Base-by-base conservation (phyloP, 2,329 filamentous ascomycete species). In the Coleophoma cylindrospora region DNA sequence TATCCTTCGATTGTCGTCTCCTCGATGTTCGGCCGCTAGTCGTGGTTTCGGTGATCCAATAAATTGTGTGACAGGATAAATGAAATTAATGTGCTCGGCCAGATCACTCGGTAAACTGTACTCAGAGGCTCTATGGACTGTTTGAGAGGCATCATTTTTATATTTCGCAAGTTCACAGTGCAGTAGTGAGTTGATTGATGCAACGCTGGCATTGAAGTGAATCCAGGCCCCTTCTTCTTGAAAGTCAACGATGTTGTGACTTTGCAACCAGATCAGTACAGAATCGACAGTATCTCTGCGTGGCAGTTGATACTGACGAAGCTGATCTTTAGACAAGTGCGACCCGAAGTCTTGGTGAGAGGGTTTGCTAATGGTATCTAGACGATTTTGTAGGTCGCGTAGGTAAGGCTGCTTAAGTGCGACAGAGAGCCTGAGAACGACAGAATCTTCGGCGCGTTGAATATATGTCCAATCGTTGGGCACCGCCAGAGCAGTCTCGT, bases 301-400 rank as follows among this genome's bases (percentile, higher is more conserved):
- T 0, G 72, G 67, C 7, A 65, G 65, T 33, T 75, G 67, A 54
- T 73, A 66, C 3, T 64, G 52, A 44, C 72, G 67, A 48, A 74
- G 64, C 27, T 74, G 68, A 11, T 67, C 63, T 36, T 68, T 63
- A 27, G 65, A 68, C 52, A 75, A 69, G 58, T 77, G 74, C 49
- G 76, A 61, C 21, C 76, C 76, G 53, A 79, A 79, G n/a, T 66
- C 64, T 2, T 67, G 55, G 50, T 70, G 62, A 5, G 68, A 69
- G 2, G 76, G 76, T 0, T 72, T 74, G 34, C 53, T 50, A 27
- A 50, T 50, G 19, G 19, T 19, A 19, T 19, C 19, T 3, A 19
- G 19, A 19, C 19, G 19, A 2, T 19, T 19, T 19, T 3, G 19
- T 3, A 19, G 19, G 19, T 19, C 19, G 19, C 19, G 2, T 19